A percentile compares a stretch with the other conserved stretches of the same genome.
Evolutionary conservation across 495 filamentous ascomycete genomes (phyloP).

Genomic region (Aspergillus bridgeri): DNA sequence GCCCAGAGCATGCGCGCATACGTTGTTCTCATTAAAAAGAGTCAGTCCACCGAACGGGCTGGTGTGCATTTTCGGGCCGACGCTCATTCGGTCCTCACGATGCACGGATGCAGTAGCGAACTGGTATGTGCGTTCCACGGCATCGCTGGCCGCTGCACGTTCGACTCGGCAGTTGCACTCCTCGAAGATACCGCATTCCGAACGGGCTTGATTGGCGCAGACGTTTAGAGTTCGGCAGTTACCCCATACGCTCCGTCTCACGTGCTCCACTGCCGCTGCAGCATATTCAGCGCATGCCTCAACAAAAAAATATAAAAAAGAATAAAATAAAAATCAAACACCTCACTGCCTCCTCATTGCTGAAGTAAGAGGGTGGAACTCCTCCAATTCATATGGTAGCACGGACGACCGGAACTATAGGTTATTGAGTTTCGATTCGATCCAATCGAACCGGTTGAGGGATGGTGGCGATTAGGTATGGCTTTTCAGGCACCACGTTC

Average conservation of each 20-base stretch:
- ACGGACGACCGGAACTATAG: no score
- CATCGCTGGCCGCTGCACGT: background rate
- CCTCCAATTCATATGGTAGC: no score
- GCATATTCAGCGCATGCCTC: background rate
- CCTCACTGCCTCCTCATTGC: no score
- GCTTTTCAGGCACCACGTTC: background rate
- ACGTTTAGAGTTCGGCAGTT: background rate
- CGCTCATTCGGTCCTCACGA: background rate
- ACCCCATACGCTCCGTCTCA: background rate
- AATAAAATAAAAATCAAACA: no score
- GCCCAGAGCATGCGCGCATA: no score
- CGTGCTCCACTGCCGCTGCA: background rate
- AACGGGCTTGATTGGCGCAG: background rate
- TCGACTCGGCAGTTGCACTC: background rate
- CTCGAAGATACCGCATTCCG: background rate
- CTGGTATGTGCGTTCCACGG: background rate
- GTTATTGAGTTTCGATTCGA: background rate
- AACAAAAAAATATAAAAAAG: no score
- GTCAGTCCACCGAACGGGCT: no score
- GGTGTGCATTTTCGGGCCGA: no score
- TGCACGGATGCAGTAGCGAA: background rate
- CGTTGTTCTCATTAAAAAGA: no score
- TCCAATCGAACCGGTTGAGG: no score
- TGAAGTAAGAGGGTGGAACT: no score
- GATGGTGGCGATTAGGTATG: background rate